These are phyloP conservation scores for Noccaea caerulescens DNA, from an alignment of 345 rosid species.

Conservation along the genomic window DNA sequence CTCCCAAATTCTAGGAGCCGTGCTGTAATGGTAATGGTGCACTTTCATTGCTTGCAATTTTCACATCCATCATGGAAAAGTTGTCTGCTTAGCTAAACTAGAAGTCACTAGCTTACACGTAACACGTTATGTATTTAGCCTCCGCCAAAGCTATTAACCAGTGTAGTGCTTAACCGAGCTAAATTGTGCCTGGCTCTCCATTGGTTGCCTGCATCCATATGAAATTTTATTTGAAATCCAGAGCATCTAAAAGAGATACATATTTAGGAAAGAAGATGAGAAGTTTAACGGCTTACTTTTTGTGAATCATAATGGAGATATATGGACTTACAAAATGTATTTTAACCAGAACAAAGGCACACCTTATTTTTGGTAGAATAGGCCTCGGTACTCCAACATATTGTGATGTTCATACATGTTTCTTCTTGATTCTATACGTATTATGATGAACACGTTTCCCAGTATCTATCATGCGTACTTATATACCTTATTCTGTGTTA, in stretches of 20 bases:
- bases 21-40: conserved; percentile 71
- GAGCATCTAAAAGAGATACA: too few relatives aligned
- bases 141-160: background rate
- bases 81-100: conserved; percentile 16
- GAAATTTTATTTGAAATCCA: too few relatives aligned
- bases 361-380: too few relatives aligned
- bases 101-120: background rate
- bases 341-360: too few relatives aligned
- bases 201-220: background rate
- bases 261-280: background rate
- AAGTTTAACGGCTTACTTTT: background rate
- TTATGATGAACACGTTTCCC: background rate
- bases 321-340: too few relatives aligned
- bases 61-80: background rate
- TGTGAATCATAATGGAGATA: background rate
- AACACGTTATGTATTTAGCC: background rate
- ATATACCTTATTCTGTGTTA: conserved; percentile 18
- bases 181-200: background rate
- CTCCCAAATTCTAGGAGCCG: conserved; percentile 90
- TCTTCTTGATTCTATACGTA: background rate
- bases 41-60: conserved; percentile 1
- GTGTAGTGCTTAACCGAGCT: background rate
- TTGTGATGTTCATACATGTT: too few relatives aligned
- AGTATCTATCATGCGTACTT: conserved; percentile 10
- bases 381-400: too few relatives aligned